These are phyloP conservation scores for Besnoitia besnoiti DNA, from an alignment of 169 alveolate species.

Conservation along the genomic window DNA sequence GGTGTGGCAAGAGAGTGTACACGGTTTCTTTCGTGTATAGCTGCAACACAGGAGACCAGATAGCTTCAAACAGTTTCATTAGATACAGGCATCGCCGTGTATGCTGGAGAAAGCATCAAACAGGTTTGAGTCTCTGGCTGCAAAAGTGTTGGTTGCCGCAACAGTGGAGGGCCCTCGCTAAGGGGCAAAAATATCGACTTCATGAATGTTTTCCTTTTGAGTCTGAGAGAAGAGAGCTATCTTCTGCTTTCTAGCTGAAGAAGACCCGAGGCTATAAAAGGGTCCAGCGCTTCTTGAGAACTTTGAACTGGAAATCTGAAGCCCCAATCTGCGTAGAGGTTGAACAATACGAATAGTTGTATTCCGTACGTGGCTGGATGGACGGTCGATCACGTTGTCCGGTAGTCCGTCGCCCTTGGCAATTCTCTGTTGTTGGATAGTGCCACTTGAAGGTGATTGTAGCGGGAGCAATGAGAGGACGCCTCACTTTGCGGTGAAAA, in stretches of 20 bases:
- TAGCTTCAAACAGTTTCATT: too few relatives aligned
- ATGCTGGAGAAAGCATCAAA: too few relatives aligned
- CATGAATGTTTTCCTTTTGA: background rate
- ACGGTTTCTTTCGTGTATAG: too few relatives aligned
- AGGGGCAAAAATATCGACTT: background rate
- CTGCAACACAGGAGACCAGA: too few relatives aligned
- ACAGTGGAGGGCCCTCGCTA: background rate
- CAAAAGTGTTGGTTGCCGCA: too few relatives aligned
- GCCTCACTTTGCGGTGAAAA: background rate
- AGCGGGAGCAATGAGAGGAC: background rate
- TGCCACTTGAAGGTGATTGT: background rate
- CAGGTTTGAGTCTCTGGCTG: too few relatives aligned
- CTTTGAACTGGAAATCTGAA: background rate
- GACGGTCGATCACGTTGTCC: background rate
- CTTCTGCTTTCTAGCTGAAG: background rate
- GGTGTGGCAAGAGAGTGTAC: too few relatives aligned
- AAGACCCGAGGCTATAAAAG: background rate
- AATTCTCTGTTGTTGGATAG: background rate
- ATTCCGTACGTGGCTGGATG: background rate
- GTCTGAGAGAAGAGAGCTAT: background rate
- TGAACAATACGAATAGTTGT: background rate
- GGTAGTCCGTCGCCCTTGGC: background rate
- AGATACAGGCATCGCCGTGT: too few relatives aligned
- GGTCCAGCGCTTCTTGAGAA: conserved; percentile 1
- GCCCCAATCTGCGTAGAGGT: background rate